Base-by-base conservation (phyloP, 148 eudicot species). In the Rhododendron molle region DNA sequence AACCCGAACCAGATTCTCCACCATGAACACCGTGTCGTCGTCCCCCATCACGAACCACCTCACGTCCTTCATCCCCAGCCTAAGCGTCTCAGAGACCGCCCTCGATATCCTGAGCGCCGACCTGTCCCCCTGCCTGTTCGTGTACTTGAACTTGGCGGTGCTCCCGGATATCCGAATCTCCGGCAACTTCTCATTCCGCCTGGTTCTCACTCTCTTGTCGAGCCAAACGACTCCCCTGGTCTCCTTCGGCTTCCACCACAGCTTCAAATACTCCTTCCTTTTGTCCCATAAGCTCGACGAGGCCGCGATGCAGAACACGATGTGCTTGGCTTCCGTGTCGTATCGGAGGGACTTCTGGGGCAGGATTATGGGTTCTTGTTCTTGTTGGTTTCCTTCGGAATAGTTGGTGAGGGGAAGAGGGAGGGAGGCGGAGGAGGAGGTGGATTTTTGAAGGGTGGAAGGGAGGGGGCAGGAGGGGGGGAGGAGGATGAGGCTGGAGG, bases 21-120 rank as follows among this genome's bases (percentile, higher is more conserved):
- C 91, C 7, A 89, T 40, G 30, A 93, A 93, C 47, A 93, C 86
- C 0, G 95, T 91, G 85, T 92, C 95, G 83, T 93, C 95, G 40
- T 93, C 93, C 28, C 95, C 95, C 95, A 93, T 93, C 21, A 93
- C 93, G 23, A 91, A 93, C 93, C 95, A 93, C 80, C 93, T 81
- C 5, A 92, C 90, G 62, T 91, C 92, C 80, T 87, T 76, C 86
- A 88, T 10, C 30, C 92, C 93, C 0, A 93, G 85, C 74, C 87
- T 88, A 6, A 93, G 80, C 30, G 93, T 92, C 84, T 93, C 93
- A 0, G 93, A 93, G 0, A 93, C 91, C 13, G 87, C 89, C 85
- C 93, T 87, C 1, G 95, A 86, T 44, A 91, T 89, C 76, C 95
- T 83, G 52, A 93, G 65, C 5, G 92, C 93, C 20, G 92, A 87